Evolutionary conservation across 345 rosid species (phyloP).

Genomic region (Noccaea bulbosa): DNA sequence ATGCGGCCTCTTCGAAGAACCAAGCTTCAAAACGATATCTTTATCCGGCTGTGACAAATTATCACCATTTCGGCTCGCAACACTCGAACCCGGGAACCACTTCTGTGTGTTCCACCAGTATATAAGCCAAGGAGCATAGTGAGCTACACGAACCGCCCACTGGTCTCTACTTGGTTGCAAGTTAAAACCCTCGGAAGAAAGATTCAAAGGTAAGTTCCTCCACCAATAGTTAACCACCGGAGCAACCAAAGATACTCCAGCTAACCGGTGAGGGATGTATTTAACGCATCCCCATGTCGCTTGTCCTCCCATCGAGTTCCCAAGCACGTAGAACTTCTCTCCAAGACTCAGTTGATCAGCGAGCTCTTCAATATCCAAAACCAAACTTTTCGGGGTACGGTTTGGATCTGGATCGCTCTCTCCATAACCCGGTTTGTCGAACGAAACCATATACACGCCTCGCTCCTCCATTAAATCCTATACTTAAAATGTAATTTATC

Average conservation of each 20-base stretch:
- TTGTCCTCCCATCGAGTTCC: slow-evolving; percentile 63
- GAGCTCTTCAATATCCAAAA: slow-evolving; percentile 61
- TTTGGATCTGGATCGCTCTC: slow-evolving; percentile 67
- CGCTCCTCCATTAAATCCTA: slow-evolving; percentile 55
- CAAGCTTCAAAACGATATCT: slow-evolving; percentile 35
- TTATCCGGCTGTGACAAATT: slow-evolving; percentile 45
- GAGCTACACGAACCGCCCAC: slow-evolving; percentile 61
- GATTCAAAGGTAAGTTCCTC: slow-evolving; percentile 52
- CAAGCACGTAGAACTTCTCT: slow-evolving; percentile 51
- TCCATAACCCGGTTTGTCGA: slow-evolving; percentile 69
- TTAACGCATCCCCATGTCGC: slow-evolving; percentile 56
- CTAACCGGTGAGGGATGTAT: slow-evolving; percentile 68
- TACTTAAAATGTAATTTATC: not conserved
- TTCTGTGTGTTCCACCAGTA: slow-evolving; percentile 68
- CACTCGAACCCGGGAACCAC: slow-evolving; percentile 51
- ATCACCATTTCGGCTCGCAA: slow-evolving; percentile 13
- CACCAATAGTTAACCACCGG: slow-evolving; percentile 66
- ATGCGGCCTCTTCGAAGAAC: slow-evolving; percentile 7
- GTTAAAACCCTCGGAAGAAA: slow-evolving; percentile 49
- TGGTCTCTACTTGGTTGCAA: slow-evolving; percentile 47
- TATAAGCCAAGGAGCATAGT: slow-evolving; percentile 58
- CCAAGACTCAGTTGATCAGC: slow-evolving; percentile 64
- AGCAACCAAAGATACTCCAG: slow-evolving; percentile 53
- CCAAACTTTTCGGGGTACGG: slow-evolving; percentile 50
- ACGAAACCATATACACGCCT: slow-evolving; percentile 54